Percentiles rank a stretch among this genome's conserved stretches.
Evolutionary conservation across 2,329 filamentous ascomycete species (phyloP).

Genomic region (Thielaviopsis euricoi): DNA sequence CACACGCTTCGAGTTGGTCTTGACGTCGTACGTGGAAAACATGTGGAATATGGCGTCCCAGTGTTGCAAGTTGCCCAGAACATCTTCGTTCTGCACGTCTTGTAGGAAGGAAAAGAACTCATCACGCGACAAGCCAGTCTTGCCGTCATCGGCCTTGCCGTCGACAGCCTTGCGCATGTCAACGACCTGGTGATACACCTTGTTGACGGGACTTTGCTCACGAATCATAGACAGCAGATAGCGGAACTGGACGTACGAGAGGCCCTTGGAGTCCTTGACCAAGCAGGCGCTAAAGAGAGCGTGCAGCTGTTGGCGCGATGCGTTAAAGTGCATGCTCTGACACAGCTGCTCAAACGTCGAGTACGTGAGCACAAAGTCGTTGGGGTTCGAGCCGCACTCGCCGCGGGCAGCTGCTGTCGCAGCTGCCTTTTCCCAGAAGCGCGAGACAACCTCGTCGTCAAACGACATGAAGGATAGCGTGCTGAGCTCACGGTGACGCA

Average conservation of each 20-base stretch:
- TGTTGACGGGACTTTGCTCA: not conserved
- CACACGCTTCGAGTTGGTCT: conserved; percentile 33
- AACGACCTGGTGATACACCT: conserved; percentile 36
- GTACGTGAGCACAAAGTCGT: conserved; percentile 48
- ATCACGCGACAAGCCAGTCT: conserved; percentile 48
- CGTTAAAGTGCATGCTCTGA: conserved; percentile 82
- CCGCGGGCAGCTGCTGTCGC: conserved; percentile 43
- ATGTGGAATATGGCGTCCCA: conserved; percentile 63
- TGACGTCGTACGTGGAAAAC: conserved; percentile 27
- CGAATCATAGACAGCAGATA: conserved; percentile 61
- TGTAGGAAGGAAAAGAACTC: conserved; percentile 66
- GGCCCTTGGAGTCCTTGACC: conserved; percentile 40
- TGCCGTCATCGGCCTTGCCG: conserved; percentile 29
- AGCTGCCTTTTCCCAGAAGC: conserved; percentile 81
- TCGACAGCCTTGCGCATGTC: conserved; percentile 13
- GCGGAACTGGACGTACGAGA: conserved; percentile 70
- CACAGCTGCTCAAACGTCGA: conserved; percentile 65
- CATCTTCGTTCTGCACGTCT: conserved; percentile 58
- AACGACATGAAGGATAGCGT: conserved; percentile 83
- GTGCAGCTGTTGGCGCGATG: conserved; percentile 56
- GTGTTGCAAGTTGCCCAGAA: conserved; percentile 35
- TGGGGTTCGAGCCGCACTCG: conserved; percentile 26
- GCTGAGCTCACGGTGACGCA: conserved; percentile 70
- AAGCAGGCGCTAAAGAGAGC: conserved; percentile 62
- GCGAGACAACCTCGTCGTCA: conserved; percentile 62